Conservation (phyloP, 2,329 filamentous ascomycete genomes). For the Neofusicoccum laricinum region DNA sequence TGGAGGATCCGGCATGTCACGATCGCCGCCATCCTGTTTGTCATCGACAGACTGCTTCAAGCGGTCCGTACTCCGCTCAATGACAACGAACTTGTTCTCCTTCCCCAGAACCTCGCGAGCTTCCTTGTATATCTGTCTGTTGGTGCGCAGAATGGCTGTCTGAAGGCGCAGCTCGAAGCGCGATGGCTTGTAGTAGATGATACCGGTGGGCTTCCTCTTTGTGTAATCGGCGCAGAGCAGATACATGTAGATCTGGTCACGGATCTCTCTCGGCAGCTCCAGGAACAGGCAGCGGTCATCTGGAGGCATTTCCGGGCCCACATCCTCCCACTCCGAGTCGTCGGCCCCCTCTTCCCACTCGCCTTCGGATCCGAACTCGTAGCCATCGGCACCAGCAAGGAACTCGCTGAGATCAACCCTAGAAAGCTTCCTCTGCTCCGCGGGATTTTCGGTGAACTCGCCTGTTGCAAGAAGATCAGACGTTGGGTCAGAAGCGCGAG, state of each 20-base stretch:
- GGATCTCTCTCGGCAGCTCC: neutral
- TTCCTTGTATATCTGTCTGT: neutral
- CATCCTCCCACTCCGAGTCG: neutral
- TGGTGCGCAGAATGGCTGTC: neutral
- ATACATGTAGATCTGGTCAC: neutral
- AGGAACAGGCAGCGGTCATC: neutral
- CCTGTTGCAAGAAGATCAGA: neutral
- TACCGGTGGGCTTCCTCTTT: neutral
- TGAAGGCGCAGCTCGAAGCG: neutral
- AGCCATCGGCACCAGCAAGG: neutral
- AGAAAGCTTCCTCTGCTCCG: neutral
- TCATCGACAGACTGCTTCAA: neutral
- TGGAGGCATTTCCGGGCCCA: neutral
- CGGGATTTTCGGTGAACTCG: neutral
- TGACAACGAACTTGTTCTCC: neutral
- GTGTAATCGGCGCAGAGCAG: conserved; percentile 1
- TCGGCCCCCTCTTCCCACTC: neutral
- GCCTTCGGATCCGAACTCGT: neutral
- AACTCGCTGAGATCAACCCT: neutral
- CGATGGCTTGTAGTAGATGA: neutral
- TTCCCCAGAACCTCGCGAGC: neutral
- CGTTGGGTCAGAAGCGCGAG: neutral
- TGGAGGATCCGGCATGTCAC: neutral
- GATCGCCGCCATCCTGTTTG: neutral
- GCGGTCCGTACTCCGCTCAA: neutral